Conservation (phyloP, 352 stramenopile species). For the Phytophthora vignae region DNA sequence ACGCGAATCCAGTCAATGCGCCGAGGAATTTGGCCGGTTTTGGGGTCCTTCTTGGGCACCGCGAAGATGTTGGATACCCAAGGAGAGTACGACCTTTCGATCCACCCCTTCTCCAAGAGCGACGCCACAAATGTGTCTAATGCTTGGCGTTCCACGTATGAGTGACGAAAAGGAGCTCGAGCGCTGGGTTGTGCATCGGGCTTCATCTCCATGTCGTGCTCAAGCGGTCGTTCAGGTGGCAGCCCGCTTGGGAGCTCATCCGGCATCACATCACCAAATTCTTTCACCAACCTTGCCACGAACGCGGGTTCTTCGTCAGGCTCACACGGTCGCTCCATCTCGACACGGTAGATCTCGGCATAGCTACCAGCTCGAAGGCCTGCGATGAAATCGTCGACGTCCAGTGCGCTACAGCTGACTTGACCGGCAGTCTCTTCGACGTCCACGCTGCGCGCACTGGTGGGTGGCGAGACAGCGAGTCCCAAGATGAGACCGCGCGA, state of each 20-base stretch:
- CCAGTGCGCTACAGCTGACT: background rate
- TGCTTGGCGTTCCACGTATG: background rate
- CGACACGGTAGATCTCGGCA: background rate
- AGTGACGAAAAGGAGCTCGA: conserved; percentile 2
- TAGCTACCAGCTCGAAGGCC: background rate
- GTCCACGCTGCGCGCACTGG: background rate
- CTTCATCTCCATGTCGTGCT: conserved; percentile 3
- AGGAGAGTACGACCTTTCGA: conserved; percentile 16
- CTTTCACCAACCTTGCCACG: background rate
- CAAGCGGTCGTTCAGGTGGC: background rate
- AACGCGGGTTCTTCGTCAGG: too few species aligned
- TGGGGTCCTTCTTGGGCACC: conserved; percentile 15
- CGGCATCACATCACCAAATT: conserved; percentile 8
- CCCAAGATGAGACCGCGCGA: background rate
- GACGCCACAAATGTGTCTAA: conserved; percentile 5
- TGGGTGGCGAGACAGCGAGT: background rate
- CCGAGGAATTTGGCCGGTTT: conserved; percentile 1
- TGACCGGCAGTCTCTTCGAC: too few species aligned
- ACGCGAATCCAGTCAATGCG: conserved; percentile 10
- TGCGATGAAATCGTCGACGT: background rate
- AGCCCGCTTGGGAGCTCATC: background rate
- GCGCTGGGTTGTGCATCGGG: background rate
- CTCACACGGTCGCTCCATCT: background rate
- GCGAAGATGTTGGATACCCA: conserved; percentile 25
- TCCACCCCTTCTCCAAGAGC: conserved; percentile 13